Base-by-base conservation (phyloP, 331 rosid genomes). In the Malus hybrid region DNA sequence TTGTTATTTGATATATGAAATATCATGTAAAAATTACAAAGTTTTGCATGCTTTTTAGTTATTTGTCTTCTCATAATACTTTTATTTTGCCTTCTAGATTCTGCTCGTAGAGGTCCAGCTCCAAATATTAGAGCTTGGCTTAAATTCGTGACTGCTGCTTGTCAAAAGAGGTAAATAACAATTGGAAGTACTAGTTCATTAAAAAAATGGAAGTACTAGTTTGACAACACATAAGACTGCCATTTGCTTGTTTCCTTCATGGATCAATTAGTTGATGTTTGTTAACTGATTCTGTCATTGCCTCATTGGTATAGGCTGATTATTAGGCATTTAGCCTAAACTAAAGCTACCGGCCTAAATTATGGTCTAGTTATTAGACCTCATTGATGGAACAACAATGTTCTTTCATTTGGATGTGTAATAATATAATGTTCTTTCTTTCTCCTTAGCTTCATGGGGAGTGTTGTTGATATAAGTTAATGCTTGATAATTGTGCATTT, bases 101-200 rank as follows among this genome's bases (percentile, higher is more conserved):
- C 97, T 76, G 74, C 80, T 78, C 62, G 29, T 76, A 82, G 81
- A 82, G 85, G 88, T 67, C 93, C 97, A 24, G 88, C 92, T 65
- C 97, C 85, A 83, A 92, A 92, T 82, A 84, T 92, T 77, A 87
- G 90, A 81, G 82, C 84, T 64, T 94, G 97, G 97, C 27, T 90
- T 86, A 88, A 80, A 81, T 85, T 86, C 78, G 87, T 83, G 42
- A 80, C 89, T 56, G 75, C 83, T 75, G 85, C 86, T 85, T 88
- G 95, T 85, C 82, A 83, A 74, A 75, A 87, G 73, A 90, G 91
- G 99, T 88, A 87, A 80, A 76, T 57, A 54, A 33, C 54, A 31
- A 28, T 3, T 39, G 19, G 29, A 54, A 24, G 8, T 76, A 22
- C 15, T 36, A 12, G 50, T 44, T 3, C 50, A 44, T 44, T 10